These are phyloP conservation scores for Polychytrium aggregatum DNA, from an alignment of 192 early-diverging fungal species.

Conservation along the genomic window DNA sequence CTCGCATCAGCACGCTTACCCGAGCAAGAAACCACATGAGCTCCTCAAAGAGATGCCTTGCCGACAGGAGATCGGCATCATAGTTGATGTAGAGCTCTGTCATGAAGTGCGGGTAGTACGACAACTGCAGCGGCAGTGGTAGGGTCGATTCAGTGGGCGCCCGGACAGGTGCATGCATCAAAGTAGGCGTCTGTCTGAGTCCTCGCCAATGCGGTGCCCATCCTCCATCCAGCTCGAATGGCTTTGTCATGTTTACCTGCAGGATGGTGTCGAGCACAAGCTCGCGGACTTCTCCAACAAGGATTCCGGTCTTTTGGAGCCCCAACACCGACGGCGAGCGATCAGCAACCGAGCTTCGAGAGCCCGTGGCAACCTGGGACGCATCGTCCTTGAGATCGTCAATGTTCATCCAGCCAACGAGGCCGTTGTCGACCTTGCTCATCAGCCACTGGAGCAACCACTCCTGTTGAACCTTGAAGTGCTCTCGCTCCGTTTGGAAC, in stretches of 20 bases:
- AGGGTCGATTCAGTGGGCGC: no score
- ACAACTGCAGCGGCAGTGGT: constrained; percentile 50
- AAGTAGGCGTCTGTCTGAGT: no score
- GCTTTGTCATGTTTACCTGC: constrained; percentile 15
- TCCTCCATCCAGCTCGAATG: constrained; percentile 10
- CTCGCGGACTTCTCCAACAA: constrained; percentile 74
- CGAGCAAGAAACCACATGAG: constrained; percentile 64
- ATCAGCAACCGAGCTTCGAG: not conserved
- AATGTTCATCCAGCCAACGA: constrained; percentile 39
- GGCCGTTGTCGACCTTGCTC: constrained; percentile 27
- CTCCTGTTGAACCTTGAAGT: constrained; percentile 70
- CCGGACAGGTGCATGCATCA: no score
- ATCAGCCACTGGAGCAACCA: constrained; percentile 53
- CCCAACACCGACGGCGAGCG: constrained; percentile 4
- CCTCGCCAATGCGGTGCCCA: no score
- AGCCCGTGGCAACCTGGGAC: not conserved
- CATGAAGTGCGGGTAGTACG: constrained; percentile 62
- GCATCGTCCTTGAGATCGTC: constrained; percentile 20
- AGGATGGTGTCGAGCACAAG: constrained; percentile 70
- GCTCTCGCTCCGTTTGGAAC: constrained; percentile 53
- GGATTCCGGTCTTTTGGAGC: constrained; percentile 13
- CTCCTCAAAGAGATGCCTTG: constrained; percentile 79
- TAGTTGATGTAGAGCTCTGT: constrained; percentile 89
- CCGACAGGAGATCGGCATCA: constrained; percentile 72
- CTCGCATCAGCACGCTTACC: constrained; percentile 26